Evolutionary conservation across 1,284 basidiomycete genomes (phyloP).

Genomic region (Filobasidium uniguttulatum): DNA sequence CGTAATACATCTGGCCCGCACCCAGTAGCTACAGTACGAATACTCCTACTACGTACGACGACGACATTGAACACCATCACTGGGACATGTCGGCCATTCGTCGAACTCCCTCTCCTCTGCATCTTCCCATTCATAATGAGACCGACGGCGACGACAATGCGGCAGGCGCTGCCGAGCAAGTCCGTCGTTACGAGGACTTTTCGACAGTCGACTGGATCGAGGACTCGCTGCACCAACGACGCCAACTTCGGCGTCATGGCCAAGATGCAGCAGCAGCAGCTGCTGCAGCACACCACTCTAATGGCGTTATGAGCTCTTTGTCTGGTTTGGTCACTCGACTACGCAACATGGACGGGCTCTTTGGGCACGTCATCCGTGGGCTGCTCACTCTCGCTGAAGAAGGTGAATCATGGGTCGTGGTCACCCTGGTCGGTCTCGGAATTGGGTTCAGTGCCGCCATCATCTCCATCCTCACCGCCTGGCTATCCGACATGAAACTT

Average conservation of each 20-base stretch:
- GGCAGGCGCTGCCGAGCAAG: no score
- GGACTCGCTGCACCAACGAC: constrained; percentile 76
- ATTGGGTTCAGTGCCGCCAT: constrained; percentile 90
- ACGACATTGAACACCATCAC: no score
- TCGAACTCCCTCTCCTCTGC: no score
- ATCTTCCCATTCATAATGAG: no score
- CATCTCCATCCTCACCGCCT: constrained; percentile 92
- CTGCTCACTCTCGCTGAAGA: constrained; percentile 43
- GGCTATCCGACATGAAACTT: constrained; percentile 94
- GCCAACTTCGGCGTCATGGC: constrained; percentile 46
- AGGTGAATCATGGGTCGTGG: constrained; percentile 57
- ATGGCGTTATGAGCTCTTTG: constrained; percentile 12
- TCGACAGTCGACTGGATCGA: constrained; percentile 69
- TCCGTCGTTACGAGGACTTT: constrained; percentile 55
- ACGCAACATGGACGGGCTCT: constrained; percentile 25
- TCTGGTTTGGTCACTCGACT: constrained; percentile 22
- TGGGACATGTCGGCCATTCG: no score
- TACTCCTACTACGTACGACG: no score
- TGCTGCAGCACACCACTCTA: constrained; percentile 39
- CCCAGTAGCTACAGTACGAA: no score
- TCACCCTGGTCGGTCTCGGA: constrained; percentile 70
- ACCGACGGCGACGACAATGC: no score
- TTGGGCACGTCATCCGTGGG: constrained; percentile 51
- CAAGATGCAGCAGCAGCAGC: constrained; percentile 43
- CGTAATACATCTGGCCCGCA: no score